Conservation (phyloP, 169 alveolate genomes). For the Babesia divergens region DNA sequence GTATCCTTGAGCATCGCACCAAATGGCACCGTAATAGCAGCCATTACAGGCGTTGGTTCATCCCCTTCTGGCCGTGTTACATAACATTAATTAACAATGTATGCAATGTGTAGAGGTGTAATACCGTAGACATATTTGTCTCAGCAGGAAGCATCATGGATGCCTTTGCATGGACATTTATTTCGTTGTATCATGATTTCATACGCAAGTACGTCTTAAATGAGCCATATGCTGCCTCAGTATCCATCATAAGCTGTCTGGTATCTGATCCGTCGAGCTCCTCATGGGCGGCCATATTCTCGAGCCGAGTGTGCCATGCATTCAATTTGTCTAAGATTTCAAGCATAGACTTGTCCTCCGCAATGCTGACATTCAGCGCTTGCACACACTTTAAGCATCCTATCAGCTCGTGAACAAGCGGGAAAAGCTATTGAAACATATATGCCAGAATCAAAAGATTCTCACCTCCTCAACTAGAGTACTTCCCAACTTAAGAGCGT, state of each 20-base stretch:
- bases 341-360: not conserved
- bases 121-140: no score
- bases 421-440: constrained; percentile 15
- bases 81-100: no score
- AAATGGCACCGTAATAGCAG: constrained; percentile 17
- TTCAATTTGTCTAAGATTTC: constrained; percentile 9
- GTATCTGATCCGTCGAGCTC: not conserved
- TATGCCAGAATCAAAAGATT: no score
- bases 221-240: constrained; percentile 38
- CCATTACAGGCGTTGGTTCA: no score
- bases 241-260: constrained; percentile 49
- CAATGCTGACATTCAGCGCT: not conserved
- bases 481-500: constrained; percentile 57
- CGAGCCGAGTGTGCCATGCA: constrained; percentile 24
- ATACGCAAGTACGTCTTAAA: constrained; percentile 4
- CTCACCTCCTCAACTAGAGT: constrained; percentile 32
- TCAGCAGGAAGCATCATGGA: no score
- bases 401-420: constrained; percentile 53
- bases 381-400: not conserved
- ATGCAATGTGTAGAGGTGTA: no score
- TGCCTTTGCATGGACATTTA: no score
- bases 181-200: constrained; percentile 7
- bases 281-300: constrained; percentile 43
- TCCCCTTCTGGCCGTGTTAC: no score
- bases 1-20: constrained; percentile 10